Evolutionary conservation across 164 flowering plant genomes (phyloP), one percentile per base, ranked within the genome.

Genomic region (Vitis cinerea): DNA sequence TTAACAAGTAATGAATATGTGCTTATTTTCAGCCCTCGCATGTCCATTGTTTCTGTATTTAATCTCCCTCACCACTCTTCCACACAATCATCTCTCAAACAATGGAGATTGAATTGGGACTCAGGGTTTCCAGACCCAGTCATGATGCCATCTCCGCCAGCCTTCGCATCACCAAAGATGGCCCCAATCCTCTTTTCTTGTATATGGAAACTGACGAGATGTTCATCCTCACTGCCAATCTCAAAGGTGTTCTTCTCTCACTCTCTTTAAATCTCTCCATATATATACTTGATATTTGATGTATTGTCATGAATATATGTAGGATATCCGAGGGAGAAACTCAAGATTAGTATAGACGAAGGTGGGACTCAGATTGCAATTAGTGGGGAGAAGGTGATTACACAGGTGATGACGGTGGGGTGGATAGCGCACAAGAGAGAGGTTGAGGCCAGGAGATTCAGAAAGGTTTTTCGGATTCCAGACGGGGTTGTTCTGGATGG

Each of bases 81-180:
- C 19, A 10, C 15, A 12, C 12, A 53, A 31, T 31, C 19, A 4
- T 53, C n/a, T 2, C 67, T 13, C 8, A 11, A 64, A 8, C 52
- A 14, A 82, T 84, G 91, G 91, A 83, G 78, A 71, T 87, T 10
- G 91, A 87, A 68, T 66, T 91, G 52, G 88, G 84, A 62, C 80
- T 91, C 52, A 91, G 84, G 74, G 83, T 91, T 64, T 80, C 88
- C 8, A 79, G 71, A 63, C 72, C 81, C 10, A 79, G 74, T 59
- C 85, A 84, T 65, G 87, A 81, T 61, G 47, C 56, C 74, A 50
- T 77, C 19, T 74, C 84, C 23, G 17, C 78, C 27, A 77, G 84
- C 56, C 71, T 85, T 29, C 78, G 67, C 27, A 65, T 88, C 47
- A 47, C 82, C 30, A 83, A 82, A 73, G 83, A 82, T 66, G 67